Evolutionary conservation across 1,139 yeast species (phyloP).

Genomic region (Geotrichum phurueaensis): DNA sequence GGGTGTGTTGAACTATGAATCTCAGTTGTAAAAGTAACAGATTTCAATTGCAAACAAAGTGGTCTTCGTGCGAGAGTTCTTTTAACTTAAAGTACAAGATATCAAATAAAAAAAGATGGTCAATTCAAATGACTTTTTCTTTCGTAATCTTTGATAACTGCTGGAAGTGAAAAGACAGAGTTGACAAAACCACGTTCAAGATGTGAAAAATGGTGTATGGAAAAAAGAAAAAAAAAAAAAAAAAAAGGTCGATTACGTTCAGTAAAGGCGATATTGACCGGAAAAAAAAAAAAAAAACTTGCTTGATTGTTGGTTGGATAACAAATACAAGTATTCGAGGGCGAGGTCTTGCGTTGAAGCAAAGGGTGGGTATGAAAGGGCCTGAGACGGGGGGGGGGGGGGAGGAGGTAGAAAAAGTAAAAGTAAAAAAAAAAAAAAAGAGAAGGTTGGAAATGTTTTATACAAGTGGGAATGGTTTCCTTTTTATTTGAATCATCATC

Average conservation of each 20-base stretch:
- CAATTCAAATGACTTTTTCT: background rate
- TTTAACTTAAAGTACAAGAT: background rate
- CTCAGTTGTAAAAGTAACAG: background rate
- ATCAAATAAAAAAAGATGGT: background rate
- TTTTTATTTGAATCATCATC: background rate
- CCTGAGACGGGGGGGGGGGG: background rate
- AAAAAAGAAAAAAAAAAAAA: background rate
- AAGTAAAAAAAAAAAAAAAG: background rate
- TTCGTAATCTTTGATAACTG: background rate
- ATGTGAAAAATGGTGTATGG: no score
- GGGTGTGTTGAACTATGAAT: background rate
- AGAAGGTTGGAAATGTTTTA: no score
- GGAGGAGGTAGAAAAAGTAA: background rate
- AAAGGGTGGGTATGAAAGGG: background rate
- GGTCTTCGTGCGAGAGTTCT: background rate
- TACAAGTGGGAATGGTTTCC: background rate
- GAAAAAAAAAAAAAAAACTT: background rate
- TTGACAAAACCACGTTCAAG: background rate
- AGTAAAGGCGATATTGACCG: background rate
- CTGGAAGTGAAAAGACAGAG: constrained; percentile 1
- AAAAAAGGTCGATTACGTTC: constrained; percentile 1
- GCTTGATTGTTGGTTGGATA: background rate
- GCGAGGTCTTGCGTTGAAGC: constrained; percentile 7
- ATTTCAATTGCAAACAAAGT: background rate
- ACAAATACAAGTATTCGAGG: background rate